Percentiles rank a stretch among this genome's conserved stretches.
These are phyloP conservation scores for Fusarium decemcellulare DNA, from an alignment of 2,329 filamentous ascomycete genomes.

Conservation along the genomic window DNA sequence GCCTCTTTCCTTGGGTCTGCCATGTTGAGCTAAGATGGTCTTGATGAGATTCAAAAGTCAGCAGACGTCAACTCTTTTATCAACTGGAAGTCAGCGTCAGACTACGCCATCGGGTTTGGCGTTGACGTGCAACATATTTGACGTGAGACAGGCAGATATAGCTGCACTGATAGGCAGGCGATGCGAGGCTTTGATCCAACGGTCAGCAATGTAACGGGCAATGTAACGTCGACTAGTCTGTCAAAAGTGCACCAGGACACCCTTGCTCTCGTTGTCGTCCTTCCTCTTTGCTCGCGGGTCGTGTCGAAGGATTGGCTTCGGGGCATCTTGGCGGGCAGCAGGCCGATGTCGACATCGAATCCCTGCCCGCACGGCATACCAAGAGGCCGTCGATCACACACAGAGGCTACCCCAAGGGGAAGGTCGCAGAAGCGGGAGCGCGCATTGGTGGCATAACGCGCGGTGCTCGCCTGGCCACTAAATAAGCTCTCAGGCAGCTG, in stretches of 20 bases:
- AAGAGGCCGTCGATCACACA: conserved; percentile 24
- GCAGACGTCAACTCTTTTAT: background rate
- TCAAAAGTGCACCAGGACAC: conserved; percentile 10
- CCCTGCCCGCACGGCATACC: conserved; percentile 17
- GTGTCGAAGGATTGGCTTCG: background rate
- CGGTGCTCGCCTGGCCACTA: conserved; percentile 16
- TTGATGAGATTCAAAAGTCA: background rate
- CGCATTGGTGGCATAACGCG: conserved; percentile 14
- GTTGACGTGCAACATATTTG: conserved; percentile 4
- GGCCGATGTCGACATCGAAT: conserved; percentile 36
- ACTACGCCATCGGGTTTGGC: conserved; percentile 14
- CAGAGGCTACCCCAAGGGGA: conserved; percentile 27
- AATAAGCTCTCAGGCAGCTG: conserved; percentile 38
- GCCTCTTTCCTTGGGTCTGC: conserved; percentile 23
- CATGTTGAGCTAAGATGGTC: conserved; percentile 19
- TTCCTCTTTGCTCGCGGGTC: conserved; percentile 11
- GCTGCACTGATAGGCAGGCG: too few species aligned
- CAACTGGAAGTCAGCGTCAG: background rate
- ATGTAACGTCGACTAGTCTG: conserved; percentile 7
- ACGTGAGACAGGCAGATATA: conserved; percentile 4
- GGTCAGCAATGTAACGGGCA: conserved; percentile 8
- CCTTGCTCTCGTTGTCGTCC: conserved; percentile 1
- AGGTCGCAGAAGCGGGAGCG: conserved; percentile 16
- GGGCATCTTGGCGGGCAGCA: background rate
- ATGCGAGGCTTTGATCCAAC: too few species aligned